These are phyloP conservation scores for Monilinia polystroma DNA, from an alignment of 2,329 filamentous ascomycete species.

Conservation along the genomic window DNA sequence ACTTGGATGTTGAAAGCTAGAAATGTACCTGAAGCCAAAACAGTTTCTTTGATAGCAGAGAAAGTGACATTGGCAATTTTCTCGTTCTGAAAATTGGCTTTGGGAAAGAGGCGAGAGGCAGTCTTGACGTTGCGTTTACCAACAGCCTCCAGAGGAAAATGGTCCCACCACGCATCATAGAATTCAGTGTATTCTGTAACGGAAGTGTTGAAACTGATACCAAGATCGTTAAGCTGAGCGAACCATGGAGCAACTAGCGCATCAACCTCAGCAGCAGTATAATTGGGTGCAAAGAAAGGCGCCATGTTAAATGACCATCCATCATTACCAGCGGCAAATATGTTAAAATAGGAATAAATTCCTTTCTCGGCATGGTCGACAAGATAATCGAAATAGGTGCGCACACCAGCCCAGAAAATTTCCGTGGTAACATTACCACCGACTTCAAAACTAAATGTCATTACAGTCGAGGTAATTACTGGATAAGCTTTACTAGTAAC, in stretches of 20 bases:
- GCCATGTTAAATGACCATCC: slow-evolving; percentile 18
- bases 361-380: slow-evolving; percentile 42
- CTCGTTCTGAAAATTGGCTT: slow-evolving; percentile 41
- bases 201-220: slow-evolving; percentile 29
- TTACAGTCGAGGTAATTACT: slow-evolving; percentile 40
- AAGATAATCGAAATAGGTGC: slow-evolving; percentile 50
- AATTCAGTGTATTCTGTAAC: slow-evolving; percentile 38
- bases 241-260: slow-evolving; percentile 42
- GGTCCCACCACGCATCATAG: slow-evolving; percentile 40
- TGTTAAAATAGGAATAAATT: slow-evolving; percentile 36
- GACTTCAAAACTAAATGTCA: slow-evolving; percentile 48
- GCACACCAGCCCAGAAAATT: slow-evolving; percentile 51
- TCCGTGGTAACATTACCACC: slow-evolving; percentile 47
- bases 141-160: slow-evolving; percentile 44
- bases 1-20: slow-evolving; percentile 18
- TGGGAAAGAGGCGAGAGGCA: slow-evolving; percentile 45
- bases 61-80: slow-evolving; percentile 34
- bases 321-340: slow-evolving; percentile 36
- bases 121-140: slow-evolving; percentile 39
- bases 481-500: slow-evolving; percentile 54
- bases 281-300: slow-evolving; percentile 39
- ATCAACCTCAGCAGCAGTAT: slow-evolving; percentile 33
- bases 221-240: slow-evolving; percentile 39
- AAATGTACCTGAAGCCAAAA: not conserved
- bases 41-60: slow-evolving; percentile 34